Base-by-base conservation (phyloP, 1,139 yeast species). In the Pichiaceae sp. region DNA sequence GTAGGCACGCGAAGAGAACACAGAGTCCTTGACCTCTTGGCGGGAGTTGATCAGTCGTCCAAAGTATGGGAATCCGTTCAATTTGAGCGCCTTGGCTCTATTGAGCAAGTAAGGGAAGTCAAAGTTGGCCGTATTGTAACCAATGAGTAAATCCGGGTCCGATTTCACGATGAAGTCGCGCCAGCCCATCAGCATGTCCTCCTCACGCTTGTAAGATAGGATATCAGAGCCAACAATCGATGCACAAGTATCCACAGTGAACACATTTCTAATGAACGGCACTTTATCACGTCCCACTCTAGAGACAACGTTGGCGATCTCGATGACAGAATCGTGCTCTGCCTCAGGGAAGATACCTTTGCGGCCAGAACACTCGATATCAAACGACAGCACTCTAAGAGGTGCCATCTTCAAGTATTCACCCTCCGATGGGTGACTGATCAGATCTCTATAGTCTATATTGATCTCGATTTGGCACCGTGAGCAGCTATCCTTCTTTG, bases 361-460 rank as follows among this genome's bases (percentile, higher is more conserved):
- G 60, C 99, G 75, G 35, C 98, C 98, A 5, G 98, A 94, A 71
- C 99, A 93, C 62, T 93, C 99, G 44, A 93, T 91, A 66, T 93
- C 98, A 57, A 91, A 91, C 9, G 97, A 87, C 45, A 93, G 66
- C 33, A 93, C 80, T 53, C 99, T 79, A 43, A 93, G 68, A 0
- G 98, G 98, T 0, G 98, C 97, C 66, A 85, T 82, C 48, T 80
- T 82, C 32, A 86, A 72, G 93, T 95, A 93, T 43, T 87, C 89
- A 3, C 96, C 97, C 55, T 91, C 97, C 0, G 96, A 72, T 3
- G 85, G 72, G 56, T 86, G 97, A 1, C 95, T 70, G 2, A 84
- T 57, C 41, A 93, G 60, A 47, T 86, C 80, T 29, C 62, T 62
- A 53, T 78, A 87, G 51, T 80, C 68, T 14, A 91, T 72, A 3